phyloP scores from a whole-genome alignment of 768 basidiomycete species.

The Termitomyces sp. region DNA sequence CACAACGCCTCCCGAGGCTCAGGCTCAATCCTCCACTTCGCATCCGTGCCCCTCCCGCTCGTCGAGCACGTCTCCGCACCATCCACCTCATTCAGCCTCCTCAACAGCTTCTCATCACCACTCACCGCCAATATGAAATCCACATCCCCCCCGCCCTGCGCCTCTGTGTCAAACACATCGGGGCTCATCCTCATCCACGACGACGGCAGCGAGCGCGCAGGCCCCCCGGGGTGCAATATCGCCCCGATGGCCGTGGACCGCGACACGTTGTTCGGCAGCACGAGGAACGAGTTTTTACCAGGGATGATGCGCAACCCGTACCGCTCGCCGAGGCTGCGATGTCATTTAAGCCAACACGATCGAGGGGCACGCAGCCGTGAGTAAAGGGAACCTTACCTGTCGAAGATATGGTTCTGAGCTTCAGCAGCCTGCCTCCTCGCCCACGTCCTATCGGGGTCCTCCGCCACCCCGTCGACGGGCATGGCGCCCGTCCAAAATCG shows the following conservation, averaged over 20 bases:
- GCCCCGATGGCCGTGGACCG: constrained; percentile 80
- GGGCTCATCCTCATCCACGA: constrained; percentile 36
- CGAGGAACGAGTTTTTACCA: constrained; percentile 73
- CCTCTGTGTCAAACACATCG: constrained; percentile 13
- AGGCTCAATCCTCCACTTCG: constrained; percentile 56
- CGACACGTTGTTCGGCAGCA: constrained; percentile 78
- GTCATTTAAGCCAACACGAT: no score
- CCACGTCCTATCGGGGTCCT: constrained; percentile 67
- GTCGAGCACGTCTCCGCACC: constrained; percentile 68
- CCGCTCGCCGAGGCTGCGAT: constrained; percentile 65
- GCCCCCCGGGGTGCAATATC: constrained; percentile 65
- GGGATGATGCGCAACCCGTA: constrained; percentile 83
- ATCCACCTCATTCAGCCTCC: constrained; percentile 71
- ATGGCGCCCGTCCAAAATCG: constrained; percentile 67
- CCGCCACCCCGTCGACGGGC: constrained; percentile 15
- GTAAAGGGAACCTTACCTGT: constrained; percentile 36
- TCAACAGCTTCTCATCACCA: constrained; percentile 73
- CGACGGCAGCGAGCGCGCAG: constrained; percentile 32
- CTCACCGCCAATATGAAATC: constrained; percentile 65
- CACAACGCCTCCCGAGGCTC: constrained; percentile 25
- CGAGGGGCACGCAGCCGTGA: no score
- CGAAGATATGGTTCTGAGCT: constrained; percentile 90
- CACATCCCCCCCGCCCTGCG: constrained; percentile 27
- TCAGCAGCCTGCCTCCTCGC: constrained; percentile 84
- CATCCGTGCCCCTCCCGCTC: constrained; percentile 73